These are phyloP conservation scores for Chytriomyces confervae DNA, from an alignment of 192 early-diverging fungal species.

Conservation along the genomic window DNA sequence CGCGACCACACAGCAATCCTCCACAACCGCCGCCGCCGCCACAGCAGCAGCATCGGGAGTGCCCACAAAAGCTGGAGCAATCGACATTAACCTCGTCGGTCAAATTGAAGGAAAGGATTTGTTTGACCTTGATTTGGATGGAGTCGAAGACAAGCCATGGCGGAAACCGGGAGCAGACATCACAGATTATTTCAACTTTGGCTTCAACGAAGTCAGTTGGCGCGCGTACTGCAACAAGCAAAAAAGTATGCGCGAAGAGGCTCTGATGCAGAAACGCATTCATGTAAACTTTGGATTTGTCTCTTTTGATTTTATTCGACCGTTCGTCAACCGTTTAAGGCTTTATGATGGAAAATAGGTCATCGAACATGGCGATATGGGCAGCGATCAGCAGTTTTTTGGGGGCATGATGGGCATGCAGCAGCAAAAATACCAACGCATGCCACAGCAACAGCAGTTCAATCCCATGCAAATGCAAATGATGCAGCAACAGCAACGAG, in stretches of 20 bases:
- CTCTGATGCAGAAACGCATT: constrained; percentile 60
- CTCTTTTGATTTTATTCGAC: background rate
- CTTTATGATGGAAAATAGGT: constrained; percentile 6
- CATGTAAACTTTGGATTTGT: constrained; percentile 12
- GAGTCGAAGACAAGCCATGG: constrained; percentile 97
- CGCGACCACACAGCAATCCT: background rate
- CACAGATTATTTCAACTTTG: constrained; percentile 99
- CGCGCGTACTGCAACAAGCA: constrained; percentile 93
- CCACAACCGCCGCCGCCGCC: constrained; percentile 15
- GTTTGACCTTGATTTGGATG: constrained; percentile 89
- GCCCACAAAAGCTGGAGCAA: constrained; percentile 34
- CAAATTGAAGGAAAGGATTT: constrained; percentile 80
- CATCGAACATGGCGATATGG: constrained; percentile 19
- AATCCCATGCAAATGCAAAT: constrained; percentile 38
- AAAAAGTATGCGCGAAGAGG: constrained; percentile 81
- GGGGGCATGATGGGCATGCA: constrained; percentile 31
- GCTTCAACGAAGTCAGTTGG: constrained; percentile 97
- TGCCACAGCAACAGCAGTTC: constrained; percentile 35
- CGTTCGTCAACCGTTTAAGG: background rate
- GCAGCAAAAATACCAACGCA: constrained; percentile 37
- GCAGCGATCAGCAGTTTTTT: constrained; percentile 18
- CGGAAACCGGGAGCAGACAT: constrained; percentile 86
- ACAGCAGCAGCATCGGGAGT: constrained; percentile 28
- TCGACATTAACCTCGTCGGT: constrained; percentile 77
- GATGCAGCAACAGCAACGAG: constrained; percentile 25